These are phyloP conservation scores for Boletus vermiculosoides DNA, from an alignment of 768 basidiomycete species.

Conservation along the genomic window DNA sequence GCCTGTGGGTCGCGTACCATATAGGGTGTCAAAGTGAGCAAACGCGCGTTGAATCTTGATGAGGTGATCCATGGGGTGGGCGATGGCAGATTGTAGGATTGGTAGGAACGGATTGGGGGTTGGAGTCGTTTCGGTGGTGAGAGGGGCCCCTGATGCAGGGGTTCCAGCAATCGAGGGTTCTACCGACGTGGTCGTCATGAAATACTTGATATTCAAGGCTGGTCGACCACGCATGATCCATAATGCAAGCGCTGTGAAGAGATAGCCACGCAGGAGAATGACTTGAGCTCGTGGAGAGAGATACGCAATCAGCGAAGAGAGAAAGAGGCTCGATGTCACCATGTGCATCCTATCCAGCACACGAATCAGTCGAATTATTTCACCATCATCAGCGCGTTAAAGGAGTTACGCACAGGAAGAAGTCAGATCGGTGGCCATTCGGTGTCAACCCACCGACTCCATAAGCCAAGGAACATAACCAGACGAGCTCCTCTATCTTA, in stretches of 20 bases:
- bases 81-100: conserved; percentile 38
- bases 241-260: conserved; percentile 23
- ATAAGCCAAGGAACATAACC: conserved; percentile 55
- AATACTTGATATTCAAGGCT: conserved; percentile 28
- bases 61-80: conserved; percentile 36
- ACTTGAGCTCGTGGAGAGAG: conserved; percentile 18
- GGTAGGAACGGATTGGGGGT: conserved; percentile 41
- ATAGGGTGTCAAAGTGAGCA: conserved; percentile 34
- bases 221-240: conserved; percentile 35
- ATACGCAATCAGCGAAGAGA: conserved; percentile 24
- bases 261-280: conserved; percentile 31
- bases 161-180: conserved; percentile 10
- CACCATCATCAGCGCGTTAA: not conserved
- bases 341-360: conserved; percentile 23
- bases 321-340: conserved; percentile 32
- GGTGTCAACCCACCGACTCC: conserved; percentile 55
- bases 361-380: not conserved
- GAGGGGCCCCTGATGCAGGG: not conserved
- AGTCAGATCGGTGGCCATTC: conserved; percentile 42
- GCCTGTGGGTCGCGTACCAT: conserved; percentile 26
- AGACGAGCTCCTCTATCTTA: conserved; percentile 64
- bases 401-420: conserved; percentile 46
- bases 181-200: conserved; percentile 30
- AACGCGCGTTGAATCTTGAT: conserved; percentile 35
- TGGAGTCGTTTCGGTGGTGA: conserved; percentile 13